Percentiles rank a stretch among this genome's conserved stretches.
Evolutionary conservation across 495 filamentous ascomycete genomes (phyloP).

Genomic region (Neurospora sp.): DNA sequence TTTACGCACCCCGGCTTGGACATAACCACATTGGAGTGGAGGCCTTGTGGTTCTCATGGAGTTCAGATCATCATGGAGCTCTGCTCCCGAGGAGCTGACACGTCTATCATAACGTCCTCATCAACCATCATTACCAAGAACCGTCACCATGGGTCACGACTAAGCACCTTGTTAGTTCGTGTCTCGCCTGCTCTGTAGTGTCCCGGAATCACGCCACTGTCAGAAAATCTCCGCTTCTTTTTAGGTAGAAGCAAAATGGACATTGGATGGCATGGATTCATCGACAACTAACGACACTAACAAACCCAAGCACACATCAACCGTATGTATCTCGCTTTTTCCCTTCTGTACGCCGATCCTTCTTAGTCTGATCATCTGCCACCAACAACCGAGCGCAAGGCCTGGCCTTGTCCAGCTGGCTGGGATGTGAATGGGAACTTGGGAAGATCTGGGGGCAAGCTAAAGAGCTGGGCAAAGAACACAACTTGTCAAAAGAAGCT

Average conservation of each 20-base stretch:
- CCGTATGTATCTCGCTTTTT: neutral
- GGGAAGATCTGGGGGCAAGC: neutral
- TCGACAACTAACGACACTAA: neutral
- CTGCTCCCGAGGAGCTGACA: neutral
- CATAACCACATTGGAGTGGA: neutral
- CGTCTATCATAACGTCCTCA: neutral
- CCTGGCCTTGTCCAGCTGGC: neutral
- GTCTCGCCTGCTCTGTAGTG: neutral
- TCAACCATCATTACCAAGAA: neutral
- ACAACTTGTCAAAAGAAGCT: neutral
- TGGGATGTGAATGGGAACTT: neutral
- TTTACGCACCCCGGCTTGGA: neutral
- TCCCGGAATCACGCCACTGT: neutral
- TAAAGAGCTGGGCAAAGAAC: neutral
- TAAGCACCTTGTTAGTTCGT: neutral
- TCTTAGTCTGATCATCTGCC: neutral
- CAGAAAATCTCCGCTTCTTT: neutral
- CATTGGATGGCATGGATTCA: neutral
- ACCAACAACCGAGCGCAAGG: neutral
- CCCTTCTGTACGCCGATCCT: neutral
- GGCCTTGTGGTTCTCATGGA: neutral
- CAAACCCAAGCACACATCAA: neutral
- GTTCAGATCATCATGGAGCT: neutral
- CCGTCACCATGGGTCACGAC: neutral
- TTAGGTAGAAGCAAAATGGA: neutral